Conservation (phyloP, 371 early-diverging fungal species). For the Actinomortierella wolfii region DNA sequence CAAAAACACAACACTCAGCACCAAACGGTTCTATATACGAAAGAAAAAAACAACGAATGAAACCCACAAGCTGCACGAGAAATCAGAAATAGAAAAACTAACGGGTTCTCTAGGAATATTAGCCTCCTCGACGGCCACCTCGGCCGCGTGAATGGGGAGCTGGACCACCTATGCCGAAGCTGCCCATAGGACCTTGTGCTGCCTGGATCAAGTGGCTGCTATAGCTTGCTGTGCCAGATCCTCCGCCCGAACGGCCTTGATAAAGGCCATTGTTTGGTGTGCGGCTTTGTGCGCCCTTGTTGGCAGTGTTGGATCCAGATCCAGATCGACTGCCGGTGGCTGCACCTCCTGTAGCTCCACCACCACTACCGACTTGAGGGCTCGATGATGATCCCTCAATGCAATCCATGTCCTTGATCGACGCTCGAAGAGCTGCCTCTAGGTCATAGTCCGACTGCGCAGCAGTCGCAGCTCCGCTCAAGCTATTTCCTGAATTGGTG, state of each 20-base stretch:
- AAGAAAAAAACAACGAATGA: slow-evolving; percentile 6
- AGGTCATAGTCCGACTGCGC: slow-evolving; percentile 26
- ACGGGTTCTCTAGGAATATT: neutral
- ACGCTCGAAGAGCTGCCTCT: slow-evolving; percentile 30
- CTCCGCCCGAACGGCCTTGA: too few species aligned
- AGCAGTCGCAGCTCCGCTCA: neutral
- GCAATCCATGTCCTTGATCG: slow-evolving; percentile 26
- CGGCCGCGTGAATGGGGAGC: slow-evolving; percentile 18
- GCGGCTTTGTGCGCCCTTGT: slow-evolving; percentile 1
- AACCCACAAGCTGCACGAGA: neutral
- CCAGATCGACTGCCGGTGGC: slow-evolving; percentile 10
- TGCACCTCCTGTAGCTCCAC: too few species aligned
- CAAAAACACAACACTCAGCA: too few species aligned
- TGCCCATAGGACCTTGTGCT: too few species aligned
- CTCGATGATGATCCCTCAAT: slow-evolving; percentile 16
- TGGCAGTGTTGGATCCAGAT: neutral
- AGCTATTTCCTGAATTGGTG: too few species aligned
- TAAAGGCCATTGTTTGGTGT: slow-evolving; percentile 12
- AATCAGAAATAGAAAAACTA: neutral
- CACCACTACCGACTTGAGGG: too few species aligned
- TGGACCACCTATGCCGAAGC: too few species aligned
- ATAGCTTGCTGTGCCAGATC: too few species aligned
- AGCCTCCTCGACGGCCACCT: slow-evolving; percentile 35
- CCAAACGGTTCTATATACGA: too few species aligned
- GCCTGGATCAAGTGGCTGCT: too few species aligned